Percentiles rank a stretch among this genome's conserved stretches.
These are phyloP conservation scores for Nakazawaea ambrosiae DNA, from an alignment of 805 yeast species.

Conservation along the genomic window DNA sequence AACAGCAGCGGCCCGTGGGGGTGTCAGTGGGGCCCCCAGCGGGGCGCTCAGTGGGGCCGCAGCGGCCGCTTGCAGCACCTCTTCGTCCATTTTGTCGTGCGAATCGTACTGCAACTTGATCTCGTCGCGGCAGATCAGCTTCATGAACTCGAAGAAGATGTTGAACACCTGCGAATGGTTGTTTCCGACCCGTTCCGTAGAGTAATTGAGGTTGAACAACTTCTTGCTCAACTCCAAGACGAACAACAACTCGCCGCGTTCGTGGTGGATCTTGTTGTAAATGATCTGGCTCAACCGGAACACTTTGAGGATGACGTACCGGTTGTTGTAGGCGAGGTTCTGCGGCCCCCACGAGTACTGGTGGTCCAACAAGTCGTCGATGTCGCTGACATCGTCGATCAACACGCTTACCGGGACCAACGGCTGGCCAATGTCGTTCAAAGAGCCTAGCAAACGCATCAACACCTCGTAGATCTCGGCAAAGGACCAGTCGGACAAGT, in stretches of 20 bases:
- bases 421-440: constrained; percentile 23
- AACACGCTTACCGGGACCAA: constrained; percentile 18
- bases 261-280: constrained; percentile 17
- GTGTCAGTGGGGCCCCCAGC: not conserved
- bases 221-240: constrained; percentile 25
- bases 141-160: constrained; percentile 4
- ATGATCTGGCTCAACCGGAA: constrained; percentile 28
- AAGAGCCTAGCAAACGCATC: constrained; percentile 18
- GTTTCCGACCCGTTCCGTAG: no score
- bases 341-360: constrained; percentile 11
- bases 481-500: constrained; percentile 49
- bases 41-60: no score
- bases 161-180: constrained; percentile 21
- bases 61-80: no score
- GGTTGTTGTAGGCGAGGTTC: constrained; percentile 21
- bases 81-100: constrained; percentile 1
- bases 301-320: constrained; percentile 34
- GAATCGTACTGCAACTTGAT: not conserved
- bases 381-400: constrained; percentile 8
- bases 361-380: constrained; percentile 15
- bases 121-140: not conserved
- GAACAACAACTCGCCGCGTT: constrained; percentile 24
- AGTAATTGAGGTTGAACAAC: constrained; percentile 17
- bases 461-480: constrained; percentile 26
- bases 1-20: no score